Conservation (phyloP, 257 asterid species). For the Ilex asprella region DNA sequence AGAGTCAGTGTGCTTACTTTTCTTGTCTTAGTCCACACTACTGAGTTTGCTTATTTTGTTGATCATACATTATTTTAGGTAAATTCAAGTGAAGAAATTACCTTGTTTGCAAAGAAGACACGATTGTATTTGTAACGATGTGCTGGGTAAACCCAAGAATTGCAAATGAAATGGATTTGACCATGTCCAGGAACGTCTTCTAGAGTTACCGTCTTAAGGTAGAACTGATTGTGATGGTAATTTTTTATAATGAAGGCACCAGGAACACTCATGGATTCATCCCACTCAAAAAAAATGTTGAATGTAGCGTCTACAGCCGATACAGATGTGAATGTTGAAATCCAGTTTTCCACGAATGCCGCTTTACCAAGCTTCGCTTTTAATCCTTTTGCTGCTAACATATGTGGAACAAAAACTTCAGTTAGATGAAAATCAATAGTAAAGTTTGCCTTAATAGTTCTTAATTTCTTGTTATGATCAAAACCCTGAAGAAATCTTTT, state of each 20-base stretch:
- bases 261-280: constrained; percentile 58
- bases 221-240: constrained; percentile 65
- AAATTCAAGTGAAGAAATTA: constrained; percentile 12
- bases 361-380: constrained; percentile 72
- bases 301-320: constrained; percentile 45
- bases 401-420: constrained; percentile 1
- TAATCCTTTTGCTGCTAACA: constrained; percentile 22
- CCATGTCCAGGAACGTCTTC: constrained; percentile 64
- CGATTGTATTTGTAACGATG: constrained; percentile 56
- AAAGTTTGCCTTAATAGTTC: not conserved
- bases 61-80: not conserved
- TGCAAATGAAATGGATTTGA: constrained; percentile 55
- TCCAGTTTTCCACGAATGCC: constrained; percentile 58
- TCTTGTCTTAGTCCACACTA: not conserved
- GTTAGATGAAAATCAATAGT: not conserved
- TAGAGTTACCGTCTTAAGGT: constrained; percentile 57
- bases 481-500: no score
- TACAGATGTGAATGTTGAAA: constrained; percentile 45
- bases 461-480: no score
- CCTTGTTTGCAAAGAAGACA: constrained; percentile 73
- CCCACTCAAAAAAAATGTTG: constrained; percentile 53
- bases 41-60: not conserved
- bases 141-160: constrained; percentile 83
- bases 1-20: not conserved
- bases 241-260: constrained; percentile 70